These are phyloP conservation scores for Triticum urartu DNA, from an alignment of 176 grass and related monocot genomes.

Conservation along the genomic window DNA sequence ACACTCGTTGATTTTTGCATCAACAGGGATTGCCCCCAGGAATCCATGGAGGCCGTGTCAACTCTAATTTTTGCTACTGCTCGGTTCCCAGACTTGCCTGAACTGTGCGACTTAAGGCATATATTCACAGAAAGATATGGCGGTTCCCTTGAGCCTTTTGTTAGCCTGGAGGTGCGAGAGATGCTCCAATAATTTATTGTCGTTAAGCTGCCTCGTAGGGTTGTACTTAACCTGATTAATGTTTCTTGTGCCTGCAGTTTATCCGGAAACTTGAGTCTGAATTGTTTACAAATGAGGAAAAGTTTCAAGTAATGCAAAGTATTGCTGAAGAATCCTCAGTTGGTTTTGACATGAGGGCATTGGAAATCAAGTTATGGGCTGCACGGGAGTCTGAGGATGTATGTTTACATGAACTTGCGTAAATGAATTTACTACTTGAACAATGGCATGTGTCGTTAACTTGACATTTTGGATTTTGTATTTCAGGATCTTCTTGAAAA, in stretches of 20 bases:
- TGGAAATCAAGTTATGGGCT: conserved; percentile 42
- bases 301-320: conserved; percentile 58
- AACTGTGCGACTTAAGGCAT: conserved; percentile 68
- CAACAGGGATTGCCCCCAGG: conserved; percentile 74
- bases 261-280: conserved; percentile 61
- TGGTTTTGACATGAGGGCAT: conserved; percentile 55
- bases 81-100: conserved; percentile 79
- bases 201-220: not conserved
- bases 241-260: conserved; percentile 54
- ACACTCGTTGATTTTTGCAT: not conserved
- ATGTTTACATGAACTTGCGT: conserved; percentile 31
- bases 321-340: conserved; percentile 62
- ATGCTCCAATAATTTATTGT: not conserved
- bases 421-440: conserved; percentile 8
- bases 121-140: conserved; percentile 69
- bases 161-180: conserved; percentile 63
- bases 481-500: conserved; percentile 23
- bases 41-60: conserved; percentile 73
- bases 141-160: conserved; percentile 60
- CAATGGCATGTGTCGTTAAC: not conserved
- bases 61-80: conserved; percentile 88
- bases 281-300: conserved; percentile 67
- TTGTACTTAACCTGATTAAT: not conserved
- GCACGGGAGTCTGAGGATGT: conserved; percentile 43
- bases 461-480: conserved; percentile 11